These are phyloP conservation scores for Polychytrium aggregatum DNA, from an alignment of 192 early-diverging fungal genomes.

Conservation along the genomic window DNA sequence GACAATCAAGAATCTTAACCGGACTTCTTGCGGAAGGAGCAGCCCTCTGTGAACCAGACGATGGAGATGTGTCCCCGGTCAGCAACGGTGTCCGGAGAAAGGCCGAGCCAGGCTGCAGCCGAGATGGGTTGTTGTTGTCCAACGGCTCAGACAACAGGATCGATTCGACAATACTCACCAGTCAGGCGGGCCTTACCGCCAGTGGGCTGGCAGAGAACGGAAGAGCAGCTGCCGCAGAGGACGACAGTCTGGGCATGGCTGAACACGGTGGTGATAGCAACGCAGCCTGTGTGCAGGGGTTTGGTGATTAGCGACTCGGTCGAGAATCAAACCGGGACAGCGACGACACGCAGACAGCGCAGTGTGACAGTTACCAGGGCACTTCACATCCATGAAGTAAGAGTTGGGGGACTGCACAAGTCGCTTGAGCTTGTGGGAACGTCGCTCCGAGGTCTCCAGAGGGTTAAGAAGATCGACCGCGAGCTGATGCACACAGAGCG, in stretches of 20 bases:
- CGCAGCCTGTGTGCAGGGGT: conserved; percentile 58
- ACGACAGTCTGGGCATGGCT: conserved; percentile 98
- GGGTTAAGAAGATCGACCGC: conserved; percentile 95
- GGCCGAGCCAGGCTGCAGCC: not conserved
- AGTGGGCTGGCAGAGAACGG: conserved; percentile 97
- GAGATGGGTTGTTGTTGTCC: no score
- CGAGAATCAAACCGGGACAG: conserved; percentile 6
- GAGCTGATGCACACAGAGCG: conserved; percentile 30
- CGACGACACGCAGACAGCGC: not conserved
- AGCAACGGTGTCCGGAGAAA: not conserved
- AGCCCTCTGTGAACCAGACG: conserved; percentile 34
- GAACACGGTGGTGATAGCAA: conserved; percentile 98
- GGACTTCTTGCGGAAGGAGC: conserved; percentile 74
- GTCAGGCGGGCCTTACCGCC: conserved; percentile 97
- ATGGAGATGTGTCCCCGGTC: not conserved
- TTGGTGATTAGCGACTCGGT: no score
- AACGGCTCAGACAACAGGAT: no score
- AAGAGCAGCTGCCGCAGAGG: conserved; percentile 87
- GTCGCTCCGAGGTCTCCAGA: conserved; percentile 57
- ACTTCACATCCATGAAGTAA: conserved; percentile 99
- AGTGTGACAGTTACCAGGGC: conserved; percentile 46
- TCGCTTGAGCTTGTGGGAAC: conserved; percentile 91
- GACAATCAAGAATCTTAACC: conserved; percentile 11
- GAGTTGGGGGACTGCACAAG: conserved; percentile 94
- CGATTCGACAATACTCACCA: conserved; percentile 39